phyloP scores from a whole-genome alignment of 345 rosid genomes.

The Euphorbia pulcherrima region DNA sequence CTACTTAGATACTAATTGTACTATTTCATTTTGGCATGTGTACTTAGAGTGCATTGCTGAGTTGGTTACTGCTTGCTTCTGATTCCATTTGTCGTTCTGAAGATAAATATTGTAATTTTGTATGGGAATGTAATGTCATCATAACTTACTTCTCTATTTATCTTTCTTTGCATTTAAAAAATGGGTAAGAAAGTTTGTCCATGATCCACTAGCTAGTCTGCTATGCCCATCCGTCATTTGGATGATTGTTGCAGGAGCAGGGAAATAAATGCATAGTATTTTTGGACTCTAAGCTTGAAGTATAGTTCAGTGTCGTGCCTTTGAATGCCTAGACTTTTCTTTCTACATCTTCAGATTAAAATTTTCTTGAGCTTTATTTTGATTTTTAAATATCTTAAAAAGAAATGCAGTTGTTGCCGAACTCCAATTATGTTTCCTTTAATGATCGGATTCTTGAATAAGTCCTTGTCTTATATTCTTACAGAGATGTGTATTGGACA shows the following conservation, averaged over 20 bases:
- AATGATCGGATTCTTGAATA: neutral
- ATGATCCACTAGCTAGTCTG: neutral
- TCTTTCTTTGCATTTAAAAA: neutral
- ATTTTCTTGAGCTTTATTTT: neutral
- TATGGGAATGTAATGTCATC: no score
- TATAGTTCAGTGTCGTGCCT: neutral
- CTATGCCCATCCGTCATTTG: neutral
- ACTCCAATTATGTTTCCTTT: neutral
- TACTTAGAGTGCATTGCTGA: neutral
- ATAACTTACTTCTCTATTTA: constrained; percentile 62
- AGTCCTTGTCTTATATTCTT: neutral
- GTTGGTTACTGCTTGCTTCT: neutral
- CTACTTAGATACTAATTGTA: neutral
- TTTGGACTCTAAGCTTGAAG: neutral
- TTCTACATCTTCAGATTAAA: neutral
- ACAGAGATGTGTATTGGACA: neutral
- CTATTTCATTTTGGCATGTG: neutral
- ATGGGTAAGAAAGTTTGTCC: neutral
- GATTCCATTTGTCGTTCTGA: no score
- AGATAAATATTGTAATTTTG: no score
- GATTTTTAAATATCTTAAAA: no score
- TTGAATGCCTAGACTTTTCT: neutral
- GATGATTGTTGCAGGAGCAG: neutral
- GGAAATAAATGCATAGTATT: neutral
- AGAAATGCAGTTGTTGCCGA: neutral